Conservation (phyloP, 83 land plant genomes). For the Picea abies region DNA sequence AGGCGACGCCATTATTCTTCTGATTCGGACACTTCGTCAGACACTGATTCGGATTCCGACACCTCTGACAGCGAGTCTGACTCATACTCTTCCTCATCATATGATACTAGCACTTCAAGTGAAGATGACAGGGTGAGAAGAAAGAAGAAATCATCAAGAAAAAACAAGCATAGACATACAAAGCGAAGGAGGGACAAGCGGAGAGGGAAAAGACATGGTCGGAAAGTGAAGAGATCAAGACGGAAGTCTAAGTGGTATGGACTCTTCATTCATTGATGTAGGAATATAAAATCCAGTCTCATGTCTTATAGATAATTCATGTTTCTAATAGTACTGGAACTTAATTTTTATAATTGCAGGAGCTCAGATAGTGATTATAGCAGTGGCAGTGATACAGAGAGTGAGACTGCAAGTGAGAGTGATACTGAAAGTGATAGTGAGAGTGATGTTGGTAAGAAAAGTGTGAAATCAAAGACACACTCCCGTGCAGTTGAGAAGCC, state of each 20-base stretch:
- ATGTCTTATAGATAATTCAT: no score
- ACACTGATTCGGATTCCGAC: conserved; percentile 67
- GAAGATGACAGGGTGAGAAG: conserved; percentile 67
- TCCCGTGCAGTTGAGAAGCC: neutral
- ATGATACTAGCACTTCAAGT: conserved; percentile 69
- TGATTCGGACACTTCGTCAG: conserved; percentile 80
- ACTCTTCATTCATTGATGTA: no score
- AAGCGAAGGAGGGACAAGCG: conserved; percentile 67
- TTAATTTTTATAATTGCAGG: conserved; percentile 34
- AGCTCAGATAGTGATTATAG: conserved; percentile 51
- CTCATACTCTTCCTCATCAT: conserved; percentile 46
- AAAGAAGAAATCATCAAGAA: conserved; percentile 73
- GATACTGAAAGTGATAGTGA: conserved; percentile 45
- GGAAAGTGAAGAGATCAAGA: conserved; percentile 50
- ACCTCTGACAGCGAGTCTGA: conserved; percentile 74
- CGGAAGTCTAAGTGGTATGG: conserved; percentile 62
- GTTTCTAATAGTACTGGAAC: neutral
- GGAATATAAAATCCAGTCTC: no score
- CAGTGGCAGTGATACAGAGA: conserved; percentile 53
- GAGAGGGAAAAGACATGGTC: conserved; percentile 55
- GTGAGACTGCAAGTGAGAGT: conserved; percentile 40
- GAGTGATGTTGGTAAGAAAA: conserved; percentile 29
- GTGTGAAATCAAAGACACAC: conserved; percentile 30
- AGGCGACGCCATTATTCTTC: conserved; percentile 71
- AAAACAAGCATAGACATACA: conserved; percentile 57